Conservation (phyloP, 306 rosid species). For the Citrullus mucosospermus region DNA sequence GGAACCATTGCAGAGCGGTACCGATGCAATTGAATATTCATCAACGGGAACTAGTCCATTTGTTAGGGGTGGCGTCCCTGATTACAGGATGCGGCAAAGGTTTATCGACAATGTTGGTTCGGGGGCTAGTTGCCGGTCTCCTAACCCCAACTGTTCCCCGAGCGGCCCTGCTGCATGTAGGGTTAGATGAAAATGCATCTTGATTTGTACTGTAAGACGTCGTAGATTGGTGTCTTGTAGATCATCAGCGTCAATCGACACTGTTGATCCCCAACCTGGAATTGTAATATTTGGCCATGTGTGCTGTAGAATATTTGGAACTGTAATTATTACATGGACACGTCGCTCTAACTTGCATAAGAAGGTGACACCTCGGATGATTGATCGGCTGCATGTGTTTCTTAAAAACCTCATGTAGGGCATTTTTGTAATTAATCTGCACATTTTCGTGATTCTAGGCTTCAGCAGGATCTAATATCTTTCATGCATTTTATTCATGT, state of each 20-base stretch:
- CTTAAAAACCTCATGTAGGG: neutral
- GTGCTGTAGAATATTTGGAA: neutral
- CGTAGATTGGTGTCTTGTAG: neutral
- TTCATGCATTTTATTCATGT: neutral
- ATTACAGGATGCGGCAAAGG: conserved; percentile 59
- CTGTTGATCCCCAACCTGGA: neutral
- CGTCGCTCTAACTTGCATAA: neutral
- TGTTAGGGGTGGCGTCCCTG: conserved; percentile 53
- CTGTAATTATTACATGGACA: conserved; percentile 4
- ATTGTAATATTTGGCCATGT: conserved; percentile 5
- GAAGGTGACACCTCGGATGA: neutral
- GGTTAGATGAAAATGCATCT: conserved; percentile 55
- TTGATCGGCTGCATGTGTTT: neutral
- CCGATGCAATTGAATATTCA: conserved; percentile 41
- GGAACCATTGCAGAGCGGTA: conserved; percentile 84
- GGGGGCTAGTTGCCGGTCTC: conserved; percentile 67
- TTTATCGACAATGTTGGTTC: conserved; percentile 70
- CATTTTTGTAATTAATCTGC: neutral
- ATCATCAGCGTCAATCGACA: neutral
- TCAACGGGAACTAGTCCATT: conserved; percentile 37
- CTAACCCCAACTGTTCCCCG: conserved; percentile 80
- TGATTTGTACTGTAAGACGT: conserved; percentile 1
- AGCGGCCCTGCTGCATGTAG: conserved; percentile 71
- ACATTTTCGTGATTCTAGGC: neutral
- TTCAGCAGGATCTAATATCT: neutral